Evolutionary conservation across 768 basidiomycete species (phyloP).

Genomic region (Kwoniella pini): DNA sequence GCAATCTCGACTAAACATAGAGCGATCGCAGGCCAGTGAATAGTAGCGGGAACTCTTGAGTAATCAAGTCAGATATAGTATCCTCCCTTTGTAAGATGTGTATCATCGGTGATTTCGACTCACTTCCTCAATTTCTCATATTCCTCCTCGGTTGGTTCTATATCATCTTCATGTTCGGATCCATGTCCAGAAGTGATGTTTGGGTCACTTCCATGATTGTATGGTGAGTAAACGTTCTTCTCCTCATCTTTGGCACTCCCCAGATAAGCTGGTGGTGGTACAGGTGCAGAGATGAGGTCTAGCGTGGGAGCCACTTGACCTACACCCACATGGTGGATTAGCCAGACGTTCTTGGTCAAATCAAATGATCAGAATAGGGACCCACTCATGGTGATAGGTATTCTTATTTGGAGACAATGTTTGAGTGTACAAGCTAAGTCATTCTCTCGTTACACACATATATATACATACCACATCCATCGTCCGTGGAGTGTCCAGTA

Average conservation of each 20-base stretch:
- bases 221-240: neutral
- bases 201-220: neutral
- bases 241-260: neutral
- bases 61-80: neutral
- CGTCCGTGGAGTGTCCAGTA: neutral
- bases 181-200: neutral
- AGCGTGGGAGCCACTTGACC: slow-evolving; percentile 5
- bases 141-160: slow-evolving; percentile 31
- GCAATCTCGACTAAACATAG: slow-evolving; percentile 54
- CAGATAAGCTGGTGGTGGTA: neutral
- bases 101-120: too few species aligned
- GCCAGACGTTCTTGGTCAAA: neutral
- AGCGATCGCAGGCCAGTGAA: slow-evolving; percentile 41
- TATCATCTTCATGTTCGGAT: slow-evolving; percentile 7
- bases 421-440: too few species aligned
- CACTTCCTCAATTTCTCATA: slow-evolving; percentile 36
- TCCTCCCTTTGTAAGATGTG: too few species aligned
- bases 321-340: too few species aligned
- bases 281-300: neutral
- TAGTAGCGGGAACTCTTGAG: slow-evolving; percentile 22
- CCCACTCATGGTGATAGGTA: neutral
- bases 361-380: neutral
- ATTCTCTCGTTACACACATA: too few species aligned
- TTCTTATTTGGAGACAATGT: too few species aligned
- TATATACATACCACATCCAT: too few species aligned